These are phyloP conservation scores for Neurospora sp. DNA, from an alignment of 495 filamentous ascomycete genomes.

Conservation along the genomic window DNA sequence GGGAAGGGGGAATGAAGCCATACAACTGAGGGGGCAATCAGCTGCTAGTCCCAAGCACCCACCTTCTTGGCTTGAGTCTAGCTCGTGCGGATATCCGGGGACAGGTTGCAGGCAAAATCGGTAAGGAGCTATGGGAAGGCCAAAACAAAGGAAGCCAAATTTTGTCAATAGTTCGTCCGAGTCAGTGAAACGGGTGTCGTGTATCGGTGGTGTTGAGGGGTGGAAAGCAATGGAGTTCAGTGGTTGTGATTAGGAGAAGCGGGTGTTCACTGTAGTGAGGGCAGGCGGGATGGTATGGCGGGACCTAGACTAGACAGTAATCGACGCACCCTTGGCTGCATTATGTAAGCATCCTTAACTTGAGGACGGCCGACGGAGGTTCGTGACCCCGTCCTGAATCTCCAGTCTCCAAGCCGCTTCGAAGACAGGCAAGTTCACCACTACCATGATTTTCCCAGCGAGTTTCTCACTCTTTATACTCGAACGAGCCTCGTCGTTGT, in stretches of 20 bases:
- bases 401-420: background rate
- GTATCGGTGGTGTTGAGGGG: background rate
- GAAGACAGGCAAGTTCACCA: background rate
- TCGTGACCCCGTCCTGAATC: background rate
- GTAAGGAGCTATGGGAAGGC: background rate
- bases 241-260: background rate
- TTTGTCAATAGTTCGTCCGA: background rate
- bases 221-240: background rate
- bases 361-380: background rate
- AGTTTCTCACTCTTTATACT: background rate
- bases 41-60: background rate
- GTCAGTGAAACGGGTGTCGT: background rate
- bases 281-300: background rate
- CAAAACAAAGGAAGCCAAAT: background rate
- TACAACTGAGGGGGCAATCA: background rate
- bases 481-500: background rate
- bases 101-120: background rate
- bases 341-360: background rate
- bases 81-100: background rate
- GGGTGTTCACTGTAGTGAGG: background rate
- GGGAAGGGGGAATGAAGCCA: background rate
- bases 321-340: background rate
- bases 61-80: background rate
- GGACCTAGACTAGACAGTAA: background rate
- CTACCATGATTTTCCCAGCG: background rate